Evolutionary conservation across 2,329 filamentous ascomycete genomes (phyloP).

Genomic region (Reticulascus tulasneorum): DNA sequence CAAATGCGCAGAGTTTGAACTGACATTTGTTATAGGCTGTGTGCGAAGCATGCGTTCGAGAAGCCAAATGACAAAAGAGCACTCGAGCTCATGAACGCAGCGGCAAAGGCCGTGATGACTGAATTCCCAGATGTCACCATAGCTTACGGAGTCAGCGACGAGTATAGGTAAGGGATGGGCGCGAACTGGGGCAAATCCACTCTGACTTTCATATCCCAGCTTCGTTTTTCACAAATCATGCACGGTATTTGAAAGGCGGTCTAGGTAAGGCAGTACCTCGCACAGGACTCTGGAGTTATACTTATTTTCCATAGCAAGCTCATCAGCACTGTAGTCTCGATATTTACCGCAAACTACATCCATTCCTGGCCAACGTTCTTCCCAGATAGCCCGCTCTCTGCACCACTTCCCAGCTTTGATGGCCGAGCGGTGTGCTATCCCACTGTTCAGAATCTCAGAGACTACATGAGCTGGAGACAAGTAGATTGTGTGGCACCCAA

Average conservation of each 20-base stretch:
- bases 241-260: constrained; percentile 78
- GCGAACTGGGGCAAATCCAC: not conserved
- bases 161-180: constrained; percentile 66
- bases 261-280: constrained; percentile 52
- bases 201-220: constrained; percentile 37
- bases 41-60: constrained; percentile 74
- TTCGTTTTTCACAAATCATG: constrained; percentile 86
- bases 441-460: constrained; percentile 72
- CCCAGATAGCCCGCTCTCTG: constrained; percentile 62
- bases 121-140: constrained; percentile 82
- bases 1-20: constrained; percentile 6
- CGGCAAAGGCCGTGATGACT: constrained; percentile 77
- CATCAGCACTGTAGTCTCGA: constrained; percentile 84
- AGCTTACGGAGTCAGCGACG: constrained; percentile 91
- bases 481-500: constrained; percentile 71
- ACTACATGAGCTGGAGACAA: constrained; percentile 97
- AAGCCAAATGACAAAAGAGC: constrained; percentile 92
- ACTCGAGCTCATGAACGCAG: constrained; percentile 89
- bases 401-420: constrained; percentile 85
- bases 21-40: constrained; percentile 59
- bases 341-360: constrained; percentile 89
- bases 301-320: constrained; percentile 63
- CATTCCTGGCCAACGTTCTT: constrained; percentile 76
- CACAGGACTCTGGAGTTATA: constrained; percentile 1
- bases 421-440: constrained; percentile 90